phyloP scores from a whole-genome alignment of 768 basidiomycete genomes.

The Mycena polygramma region DNA sequence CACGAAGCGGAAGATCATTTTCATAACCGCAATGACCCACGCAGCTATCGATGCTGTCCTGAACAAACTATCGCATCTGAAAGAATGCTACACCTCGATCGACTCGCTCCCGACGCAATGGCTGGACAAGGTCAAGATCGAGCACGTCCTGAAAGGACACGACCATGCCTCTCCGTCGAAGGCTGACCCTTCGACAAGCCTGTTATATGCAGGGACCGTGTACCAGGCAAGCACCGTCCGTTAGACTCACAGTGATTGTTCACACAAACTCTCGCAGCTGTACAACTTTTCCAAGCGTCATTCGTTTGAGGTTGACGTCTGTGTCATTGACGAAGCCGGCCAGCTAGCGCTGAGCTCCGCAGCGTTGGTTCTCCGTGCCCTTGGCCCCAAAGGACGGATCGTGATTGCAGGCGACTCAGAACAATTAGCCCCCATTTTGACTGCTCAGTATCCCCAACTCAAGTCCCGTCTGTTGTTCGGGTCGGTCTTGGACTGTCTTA shows the following conservation, averaged over 20 bases:
- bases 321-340: constrained; percentile 66
- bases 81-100: constrained; percentile 53
- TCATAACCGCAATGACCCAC: constrained; percentile 66
- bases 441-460: constrained; percentile 59
- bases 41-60: constrained; percentile 65
- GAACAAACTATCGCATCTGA: constrained; percentile 55
- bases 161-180: constrained; percentile 54
- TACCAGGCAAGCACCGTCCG: constrained; percentile 53
- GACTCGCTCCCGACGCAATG: constrained; percentile 54
- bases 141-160: constrained; percentile 56
- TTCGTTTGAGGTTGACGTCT: constrained; percentile 55
- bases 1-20: constrained; percentile 52
- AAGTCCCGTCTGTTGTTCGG: constrained; percentile 58
- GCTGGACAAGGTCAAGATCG: constrained; percentile 57
- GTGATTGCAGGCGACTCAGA: constrained; percentile 67
- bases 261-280: constrained; percentile 46
- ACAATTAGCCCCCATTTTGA: constrained; percentile 64
- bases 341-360: constrained; percentile 62
- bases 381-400: constrained; percentile 54
- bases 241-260: not conserved
- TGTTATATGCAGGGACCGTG: constrained; percentile 62
- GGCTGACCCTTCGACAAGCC: constrained; percentile 40
- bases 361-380: constrained; percentile 59
- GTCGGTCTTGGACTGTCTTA: constrained; percentile 62
- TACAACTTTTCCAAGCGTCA: constrained; percentile 61